phyloP scores from a whole-genome alignment of 148 eudicot genomes.

The Persicaria tinctoria region DNA sequence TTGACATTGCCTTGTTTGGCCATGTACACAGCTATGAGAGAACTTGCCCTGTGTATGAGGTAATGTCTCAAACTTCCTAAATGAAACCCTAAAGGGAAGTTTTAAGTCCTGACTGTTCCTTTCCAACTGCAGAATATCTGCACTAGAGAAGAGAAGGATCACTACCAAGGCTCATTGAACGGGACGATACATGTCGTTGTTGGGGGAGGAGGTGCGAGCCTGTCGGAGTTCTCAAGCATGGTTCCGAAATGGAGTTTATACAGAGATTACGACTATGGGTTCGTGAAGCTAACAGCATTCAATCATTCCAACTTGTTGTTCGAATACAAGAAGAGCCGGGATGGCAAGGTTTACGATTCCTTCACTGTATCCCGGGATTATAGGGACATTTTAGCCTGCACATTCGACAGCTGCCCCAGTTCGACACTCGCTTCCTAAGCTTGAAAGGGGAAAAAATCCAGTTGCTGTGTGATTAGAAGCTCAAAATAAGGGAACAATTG shows the following conservation, averaged over 20 bases:
- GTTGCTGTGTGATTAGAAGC: not conserved
- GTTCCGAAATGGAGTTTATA: slow-evolving; percentile 67
- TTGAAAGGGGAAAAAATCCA: not conserved
- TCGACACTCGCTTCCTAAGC: slow-evolving; percentile 35
- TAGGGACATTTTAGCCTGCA: slow-evolving; percentile 76
- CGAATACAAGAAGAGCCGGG: slow-evolving; percentile 84
- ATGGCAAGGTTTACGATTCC: slow-evolving; percentile 74
- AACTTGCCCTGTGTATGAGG: slow-evolving; percentile 93
- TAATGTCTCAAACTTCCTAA: not conserved
- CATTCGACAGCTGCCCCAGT: slow-evolving; percentile 64
- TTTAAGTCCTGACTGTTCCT: not conserved
- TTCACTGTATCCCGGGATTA: slow-evolving; percentile 73
- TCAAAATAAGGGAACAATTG: not conserved
- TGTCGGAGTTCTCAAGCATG: slow-evolving; percentile 38
- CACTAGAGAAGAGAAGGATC: slow-evolving; percentile 52
- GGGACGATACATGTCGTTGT: slow-evolving; percentile 88
- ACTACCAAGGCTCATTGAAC: slow-evolving; percentile 52
- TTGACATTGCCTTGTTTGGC: slow-evolving; percentile 78
- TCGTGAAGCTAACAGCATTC: slow-evolving; percentile 70
- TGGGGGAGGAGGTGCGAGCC: slow-evolving; percentile 84
- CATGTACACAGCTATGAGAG: slow-evolving; percentile 87
- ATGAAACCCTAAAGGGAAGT: not conserved
- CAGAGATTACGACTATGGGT: slow-evolving; percentile 76
- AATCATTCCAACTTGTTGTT: slow-evolving; percentile 67
- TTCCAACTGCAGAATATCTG: slow-evolving; percentile 49